Evolutionary conservation across 2,329 filamentous ascomycete genomes (phyloP).

Genomic region (Elsinoe fawcettii): DNA sequence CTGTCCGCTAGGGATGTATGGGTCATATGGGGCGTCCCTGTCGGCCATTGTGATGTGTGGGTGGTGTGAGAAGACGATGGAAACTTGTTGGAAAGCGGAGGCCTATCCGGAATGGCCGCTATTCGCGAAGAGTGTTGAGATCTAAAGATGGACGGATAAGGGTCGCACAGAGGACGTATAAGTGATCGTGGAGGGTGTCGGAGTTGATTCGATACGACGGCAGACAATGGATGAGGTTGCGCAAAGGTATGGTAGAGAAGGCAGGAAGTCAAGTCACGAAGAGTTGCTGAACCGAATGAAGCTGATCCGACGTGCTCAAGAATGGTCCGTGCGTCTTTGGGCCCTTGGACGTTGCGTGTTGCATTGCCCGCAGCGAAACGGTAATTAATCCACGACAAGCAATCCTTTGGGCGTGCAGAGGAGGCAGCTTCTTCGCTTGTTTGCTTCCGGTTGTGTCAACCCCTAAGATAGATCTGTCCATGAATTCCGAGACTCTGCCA

Average conservation of each 20-base stretch:
- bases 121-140: not conserved
- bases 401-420: not conserved
- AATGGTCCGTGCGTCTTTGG: not conserved
- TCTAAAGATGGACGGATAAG: not conserved
- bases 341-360: not conserved
- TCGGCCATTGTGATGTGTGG: slow-evolving; percentile 43
- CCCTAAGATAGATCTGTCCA: not conserved
- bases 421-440: not conserved
- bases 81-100: slow-evolving; percentile 2
- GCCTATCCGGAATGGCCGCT: slow-evolving; percentile 4
- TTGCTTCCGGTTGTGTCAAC: not conserved
- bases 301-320: not conserved
- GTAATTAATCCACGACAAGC: not conserved
- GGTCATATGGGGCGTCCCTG: slow-evolving; percentile 67
- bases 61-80: not conserved
- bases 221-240: not conserved
- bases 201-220: not conserved
- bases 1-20: slow-evolving; percentile 67
- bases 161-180: not conserved
- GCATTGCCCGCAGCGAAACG: not conserved
- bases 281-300: not conserved
- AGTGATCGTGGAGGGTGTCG: not conserved
- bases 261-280: not conserved
- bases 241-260: slow-evolving; percentile 4
- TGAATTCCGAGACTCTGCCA: too few species aligned